A percentile compares a stretch with the other conserved stretches of the same genome.
Conservation (phyloP, 352 stramenopile species). For the Blastocystis sp. region DNA sequence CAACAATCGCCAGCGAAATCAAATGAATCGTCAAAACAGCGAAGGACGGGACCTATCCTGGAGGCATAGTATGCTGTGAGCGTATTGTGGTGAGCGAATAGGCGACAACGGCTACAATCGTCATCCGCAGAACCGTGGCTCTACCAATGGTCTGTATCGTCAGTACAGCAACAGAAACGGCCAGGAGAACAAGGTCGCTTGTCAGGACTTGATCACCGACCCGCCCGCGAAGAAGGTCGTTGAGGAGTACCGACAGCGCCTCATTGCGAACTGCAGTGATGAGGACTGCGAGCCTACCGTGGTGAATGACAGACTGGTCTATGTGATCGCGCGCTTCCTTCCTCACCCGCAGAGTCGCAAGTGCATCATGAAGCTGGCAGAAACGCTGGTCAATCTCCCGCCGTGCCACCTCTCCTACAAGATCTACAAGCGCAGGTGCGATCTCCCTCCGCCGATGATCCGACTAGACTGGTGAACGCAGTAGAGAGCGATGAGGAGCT, state of each 20-base stretch:
- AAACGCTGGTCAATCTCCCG: neutral
- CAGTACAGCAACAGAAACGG: slow-evolving; percentile 17
- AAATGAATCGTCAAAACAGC: neutral
- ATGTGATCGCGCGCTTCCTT: neutral
- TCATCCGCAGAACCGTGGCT: neutral
- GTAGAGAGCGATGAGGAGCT: neutral
- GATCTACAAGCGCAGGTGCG: slow-evolving; percentile 28
- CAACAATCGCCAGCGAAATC: slow-evolving; percentile 36
- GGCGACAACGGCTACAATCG: slow-evolving; percentile 7
- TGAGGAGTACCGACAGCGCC: neutral
- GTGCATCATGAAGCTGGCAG: slow-evolving; percentile 18
- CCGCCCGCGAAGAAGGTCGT: neutral
- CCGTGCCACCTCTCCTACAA: slow-evolving; percentile 27
- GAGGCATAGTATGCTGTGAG: slow-evolving; percentile 12
- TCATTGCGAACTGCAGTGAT: slow-evolving; percentile 3
- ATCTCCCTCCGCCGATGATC: neutral
- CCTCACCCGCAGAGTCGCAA: neutral
- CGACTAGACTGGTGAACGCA: slow-evolving; percentile 8
- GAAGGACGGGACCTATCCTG: neutral
- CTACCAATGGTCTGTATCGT: neutral
- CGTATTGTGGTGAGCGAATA: neutral
- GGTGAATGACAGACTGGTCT: slow-evolving; percentile 52
- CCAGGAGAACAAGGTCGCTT: neutral
- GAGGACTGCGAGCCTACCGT: neutral
- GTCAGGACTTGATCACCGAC: slow-evolving; percentile 4